A percentile compares a stretch with the other conserved stretches of the same genome.
These are phyloP conservation scores for Leavenworthia alabamica DNA, from an alignment of 345 rosid species.

Conservation along the genomic window DNA sequence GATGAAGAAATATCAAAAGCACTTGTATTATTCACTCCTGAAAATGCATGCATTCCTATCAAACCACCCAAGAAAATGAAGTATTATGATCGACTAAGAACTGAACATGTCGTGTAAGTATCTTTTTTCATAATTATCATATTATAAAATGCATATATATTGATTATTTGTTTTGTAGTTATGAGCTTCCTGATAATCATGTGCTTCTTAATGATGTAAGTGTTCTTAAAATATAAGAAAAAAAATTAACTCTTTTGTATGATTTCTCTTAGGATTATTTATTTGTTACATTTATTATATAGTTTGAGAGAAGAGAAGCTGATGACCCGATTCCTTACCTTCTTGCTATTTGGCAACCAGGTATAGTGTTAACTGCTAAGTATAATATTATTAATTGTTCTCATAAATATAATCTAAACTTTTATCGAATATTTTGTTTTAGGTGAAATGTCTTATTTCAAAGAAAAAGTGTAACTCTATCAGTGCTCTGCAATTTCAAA, in stretches of 20 bases:
- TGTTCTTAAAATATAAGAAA: neutral
- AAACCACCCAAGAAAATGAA: slow-evolving; percentile 30
- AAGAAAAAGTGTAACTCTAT: slow-evolving; percentile 26
- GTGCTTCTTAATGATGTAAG: slow-evolving; percentile 41
- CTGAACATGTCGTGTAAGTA: slow-evolving; percentile 68
- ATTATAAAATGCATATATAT: neutral
- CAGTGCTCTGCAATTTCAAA: slow-evolving; percentile 22
- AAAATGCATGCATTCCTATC: slow-evolving; percentile 42
- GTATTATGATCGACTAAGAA: slow-evolving; percentile 36
- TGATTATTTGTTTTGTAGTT: slow-evolving; percentile 34
- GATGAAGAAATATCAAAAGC: slow-evolving; percentile 37
- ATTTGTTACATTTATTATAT: neutral
- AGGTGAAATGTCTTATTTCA: slow-evolving; percentile 48
- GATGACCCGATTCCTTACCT: slow-evolving; percentile 50
- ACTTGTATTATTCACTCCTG: slow-evolving; percentile 37
- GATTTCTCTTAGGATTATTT: neutral
- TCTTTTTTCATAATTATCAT: neutral
- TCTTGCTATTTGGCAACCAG: slow-evolving; percentile 60
- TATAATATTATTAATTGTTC: neutral
- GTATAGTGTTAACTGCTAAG: slow-evolving; percentile 32
- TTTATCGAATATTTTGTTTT: neutral
- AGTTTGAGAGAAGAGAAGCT: slow-evolving; percentile 44
- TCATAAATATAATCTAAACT: neutral
- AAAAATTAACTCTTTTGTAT: neutral
- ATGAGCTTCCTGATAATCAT: slow-evolving; percentile 55